A percentile compares a stretch with the other conserved stretches of the same genome.
Conservation (phyloP, 2,329 filamentous ascomycete species). For the Trichoderma sp. region DNA sequence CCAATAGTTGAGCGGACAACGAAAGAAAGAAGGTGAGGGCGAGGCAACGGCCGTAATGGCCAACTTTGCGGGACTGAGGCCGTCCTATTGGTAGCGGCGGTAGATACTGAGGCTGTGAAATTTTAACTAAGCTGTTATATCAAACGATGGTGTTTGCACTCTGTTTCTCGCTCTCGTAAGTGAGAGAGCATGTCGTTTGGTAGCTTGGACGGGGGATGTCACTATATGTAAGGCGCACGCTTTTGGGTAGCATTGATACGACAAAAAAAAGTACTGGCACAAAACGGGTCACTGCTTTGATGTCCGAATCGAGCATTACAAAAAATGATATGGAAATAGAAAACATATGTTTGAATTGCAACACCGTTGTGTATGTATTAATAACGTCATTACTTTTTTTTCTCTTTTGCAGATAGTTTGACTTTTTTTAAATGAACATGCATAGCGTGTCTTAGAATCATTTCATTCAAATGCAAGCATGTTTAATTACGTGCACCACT, state of each 20-base stretch:
- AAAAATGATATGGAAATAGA: neutral
- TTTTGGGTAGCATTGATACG: constrained; percentile 27
- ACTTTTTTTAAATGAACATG: neutral
- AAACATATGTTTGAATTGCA: neutral
- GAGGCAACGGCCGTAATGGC: constrained; percentile 44
- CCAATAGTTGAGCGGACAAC: constrained; percentile 61
- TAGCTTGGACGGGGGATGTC: neutral
- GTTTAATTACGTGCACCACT: neutral
- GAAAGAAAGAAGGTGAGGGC: constrained; percentile 64
- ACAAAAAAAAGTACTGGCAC: constrained; percentile 15
- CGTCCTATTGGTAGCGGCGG: constrained; percentile 54
- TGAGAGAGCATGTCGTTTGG: neutral
- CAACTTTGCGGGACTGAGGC: constrained; percentile 58
- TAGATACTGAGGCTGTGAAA: neutral
- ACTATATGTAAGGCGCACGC: constrained; percentile 11
- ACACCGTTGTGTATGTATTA: neutral
- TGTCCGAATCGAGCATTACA: neutral
- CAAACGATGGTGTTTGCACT: neutral
- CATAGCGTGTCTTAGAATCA: neutral
- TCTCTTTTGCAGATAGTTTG: neutral
- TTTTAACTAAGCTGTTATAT: neutral
- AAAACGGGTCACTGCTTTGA: constrained; percentile 9
- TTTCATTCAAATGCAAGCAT: neutral
- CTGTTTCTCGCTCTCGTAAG: neutral
- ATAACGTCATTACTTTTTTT: neutral